These are phyloP conservation scores for Aspergillus niger DNA, from an alignment of 2,329 filamentous ascomycete genomes.

Conservation along the genomic window DNA sequence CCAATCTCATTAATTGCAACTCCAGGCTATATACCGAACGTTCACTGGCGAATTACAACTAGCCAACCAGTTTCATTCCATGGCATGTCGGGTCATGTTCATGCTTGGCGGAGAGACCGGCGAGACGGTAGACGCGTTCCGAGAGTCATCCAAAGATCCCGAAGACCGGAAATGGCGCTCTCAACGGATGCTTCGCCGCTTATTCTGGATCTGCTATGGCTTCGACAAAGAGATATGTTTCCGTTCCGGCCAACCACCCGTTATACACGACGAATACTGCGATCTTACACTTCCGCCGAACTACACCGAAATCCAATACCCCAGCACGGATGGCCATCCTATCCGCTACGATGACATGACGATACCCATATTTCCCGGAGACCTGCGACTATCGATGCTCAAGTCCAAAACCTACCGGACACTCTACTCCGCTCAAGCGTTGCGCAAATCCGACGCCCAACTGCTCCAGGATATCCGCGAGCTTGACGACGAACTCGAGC, in stretches of 20 bases:
- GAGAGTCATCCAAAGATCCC: neutral
- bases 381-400: constrained; percentile 48
- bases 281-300: constrained; percentile 47
- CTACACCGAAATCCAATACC: constrained; percentile 5
- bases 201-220: constrained; percentile 55
- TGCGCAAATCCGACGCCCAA: constrained; percentile 52
- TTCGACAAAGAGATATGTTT: constrained; percentile 56
- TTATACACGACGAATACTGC: constrained; percentile 51
- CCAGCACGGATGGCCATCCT: neutral
- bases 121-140: too few species aligned
- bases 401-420: constrained; percentile 49
- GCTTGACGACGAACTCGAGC: constrained; percentile 55
- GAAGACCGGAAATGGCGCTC: neutral
- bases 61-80: constrained; percentile 6
- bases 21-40: neutral
- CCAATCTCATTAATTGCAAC: too few species aligned
- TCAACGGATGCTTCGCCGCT: constrained; percentile 21
- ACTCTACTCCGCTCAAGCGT: constrained; percentile 49
- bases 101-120: neutral
- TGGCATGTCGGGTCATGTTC: constrained; percentile 6
- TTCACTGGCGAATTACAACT: constrained; percentile 4
- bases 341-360: neutral
- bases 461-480: constrained; percentile 53
- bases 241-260: constrained; percentile 51
- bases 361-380: constrained; percentile 39